A percentile compares a stretch with the other conserved stretches of the same genome.
These are phyloP conservation scores for Iodosphaeria phyllophila DNA, from an alignment of 2,329 filamentous ascomycete species.

Conservation along the genomic window DNA sequence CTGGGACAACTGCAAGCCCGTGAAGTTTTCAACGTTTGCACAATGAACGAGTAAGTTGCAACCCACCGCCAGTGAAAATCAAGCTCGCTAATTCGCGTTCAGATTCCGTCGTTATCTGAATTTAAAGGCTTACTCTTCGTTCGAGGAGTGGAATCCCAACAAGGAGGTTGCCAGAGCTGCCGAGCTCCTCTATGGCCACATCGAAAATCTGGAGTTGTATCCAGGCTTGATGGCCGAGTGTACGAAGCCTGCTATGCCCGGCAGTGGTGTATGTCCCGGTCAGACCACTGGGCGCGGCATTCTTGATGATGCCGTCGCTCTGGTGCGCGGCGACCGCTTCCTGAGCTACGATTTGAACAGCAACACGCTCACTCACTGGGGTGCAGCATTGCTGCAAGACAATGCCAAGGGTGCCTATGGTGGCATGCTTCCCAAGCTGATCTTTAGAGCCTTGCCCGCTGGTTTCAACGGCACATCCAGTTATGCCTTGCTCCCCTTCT, in stretches of 20 bases:
- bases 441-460: slow-evolving; percentile 43
- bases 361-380: slow-evolving; percentile 48
- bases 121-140: slow-evolving; percentile 4
- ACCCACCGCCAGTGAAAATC: neutral
- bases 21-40: slow-evolving; percentile 3
- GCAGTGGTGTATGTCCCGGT: slow-evolving; percentile 29
- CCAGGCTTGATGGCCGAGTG: slow-evolving; percentile 6
- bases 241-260: slow-evolving; percentile 11
- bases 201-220: slow-evolving; percentile 6
- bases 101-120: slow-evolving; percentile 3
- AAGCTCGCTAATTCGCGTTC: no score
- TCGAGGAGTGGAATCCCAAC: slow-evolving; percentile 4
- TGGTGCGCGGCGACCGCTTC: slow-evolving; percentile 45
- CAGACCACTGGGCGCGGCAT: slow-evolving; percentile 29
- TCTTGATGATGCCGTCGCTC: slow-evolving; percentile 40
- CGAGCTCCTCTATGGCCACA: slow-evolving; percentile 5
- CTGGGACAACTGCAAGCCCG: slow-evolving; percentile 3
- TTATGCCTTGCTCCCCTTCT: slow-evolving; percentile 40
- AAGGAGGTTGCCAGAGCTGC: slow-evolving; percentile 3
- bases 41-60: neutral
- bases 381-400: slow-evolving; percentile 35
- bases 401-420: slow-evolving; percentile 41
- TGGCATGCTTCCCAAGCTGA: slow-evolving; percentile 47
- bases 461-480: slow-evolving; percentile 43
- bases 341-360: slow-evolving; percentile 43